Conservation (phyloP, 1,284 basidiomycete genomes). For the Cystobasidium slooffiae region DNA sequence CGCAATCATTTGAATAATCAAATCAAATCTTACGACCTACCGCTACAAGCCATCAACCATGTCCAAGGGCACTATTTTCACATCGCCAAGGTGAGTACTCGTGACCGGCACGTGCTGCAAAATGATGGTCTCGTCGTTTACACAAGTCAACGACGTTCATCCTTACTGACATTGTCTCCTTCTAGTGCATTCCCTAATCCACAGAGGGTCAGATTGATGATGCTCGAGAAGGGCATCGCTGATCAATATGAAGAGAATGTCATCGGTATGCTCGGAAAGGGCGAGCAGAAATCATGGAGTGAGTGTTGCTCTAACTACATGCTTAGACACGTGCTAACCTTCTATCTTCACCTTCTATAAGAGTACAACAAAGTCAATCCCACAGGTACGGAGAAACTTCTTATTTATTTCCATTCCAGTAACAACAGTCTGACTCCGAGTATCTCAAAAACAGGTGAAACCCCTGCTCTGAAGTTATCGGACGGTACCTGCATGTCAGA, state of each 20-base stretch:
- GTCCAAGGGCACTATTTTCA: constrained; percentile 34
- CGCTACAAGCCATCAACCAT: not conserved
- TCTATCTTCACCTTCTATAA: not conserved
- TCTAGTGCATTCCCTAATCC: constrained; percentile 36
- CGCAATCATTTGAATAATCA: no score
- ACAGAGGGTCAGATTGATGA: constrained; percentile 32
- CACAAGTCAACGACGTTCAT: no score
- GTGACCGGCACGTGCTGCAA: not conserved
- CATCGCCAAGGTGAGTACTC: constrained; percentile 16
- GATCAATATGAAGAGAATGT: constrained; percentile 25
- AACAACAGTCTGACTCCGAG: not conserved
- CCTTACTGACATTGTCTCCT: not conserved
- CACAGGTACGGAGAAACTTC: not conserved
- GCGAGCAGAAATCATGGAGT: constrained; percentile 38
- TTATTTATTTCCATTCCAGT: not conserved
- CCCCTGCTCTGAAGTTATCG: constrained; percentile 12
- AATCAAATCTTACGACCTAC: not conserved
- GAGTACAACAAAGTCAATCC: constrained; percentile 37
- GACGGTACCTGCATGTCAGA: constrained; percentile 35
- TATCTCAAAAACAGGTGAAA: constrained; percentile 11
- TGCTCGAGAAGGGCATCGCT: constrained; percentile 39
- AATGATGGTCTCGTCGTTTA: not conserved
- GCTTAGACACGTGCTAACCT: not conserved
- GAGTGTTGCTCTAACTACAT: not conserved
- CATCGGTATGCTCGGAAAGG: constrained; percentile 32